These are phyloP conservation scores for Triglochin maritima DNA, from an alignment of 106 monocot species.

Conservation along the genomic window DNA sequence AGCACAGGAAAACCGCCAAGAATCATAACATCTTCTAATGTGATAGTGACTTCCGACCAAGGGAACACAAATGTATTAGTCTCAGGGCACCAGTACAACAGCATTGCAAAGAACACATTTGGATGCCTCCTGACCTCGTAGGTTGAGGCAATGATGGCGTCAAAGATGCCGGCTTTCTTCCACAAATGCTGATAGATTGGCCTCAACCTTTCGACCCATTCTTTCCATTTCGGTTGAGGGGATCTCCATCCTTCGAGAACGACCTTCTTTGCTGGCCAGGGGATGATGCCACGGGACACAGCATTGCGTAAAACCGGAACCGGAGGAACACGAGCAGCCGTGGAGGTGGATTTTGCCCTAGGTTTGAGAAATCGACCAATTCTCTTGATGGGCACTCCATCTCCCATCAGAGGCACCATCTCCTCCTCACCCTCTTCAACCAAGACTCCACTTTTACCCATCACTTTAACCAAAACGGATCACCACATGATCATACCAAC, in stretches of 20 bases:
- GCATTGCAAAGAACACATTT: slow-evolving; percentile 21
- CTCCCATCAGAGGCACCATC: slow-evolving; percentile 29
- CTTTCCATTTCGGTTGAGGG: slow-evolving; percentile 32
- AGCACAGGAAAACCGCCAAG: slow-evolving; percentile 44
- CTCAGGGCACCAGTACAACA: slow-evolving; percentile 40
- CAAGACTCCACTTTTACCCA: slow-evolving; percentile 11
- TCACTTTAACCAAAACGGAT: slow-evolving; percentile 1
- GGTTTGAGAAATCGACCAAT: slow-evolving; percentile 46
- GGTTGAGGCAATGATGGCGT: slow-evolving; percentile 45
- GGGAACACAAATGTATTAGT: slow-evolving; percentile 70
- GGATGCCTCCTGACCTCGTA: slow-evolving; percentile 35
- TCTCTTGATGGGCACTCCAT: slow-evolving; percentile 25
- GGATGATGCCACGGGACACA: not conserved
- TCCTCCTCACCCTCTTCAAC: slow-evolving; percentile 49
- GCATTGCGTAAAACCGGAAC: slow-evolving; percentile 9
- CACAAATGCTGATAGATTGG: slow-evolving; percentile 32
- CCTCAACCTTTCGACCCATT: slow-evolving; percentile 51
- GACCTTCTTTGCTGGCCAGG: slow-evolving; percentile 17
- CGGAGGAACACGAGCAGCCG: not conserved
- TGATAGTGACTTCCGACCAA: slow-evolving; percentile 63
- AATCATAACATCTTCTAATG: slow-evolving; percentile 59
- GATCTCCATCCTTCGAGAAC: slow-evolving; percentile 50
- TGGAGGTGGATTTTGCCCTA: slow-evolving; percentile 3
- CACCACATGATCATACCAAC: not conserved
- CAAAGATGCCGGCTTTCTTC: slow-evolving; percentile 50